Base-by-base conservation (phyloP, 2,329 filamentous ascomycete species). In the Lizonia empirigonia region DNA sequence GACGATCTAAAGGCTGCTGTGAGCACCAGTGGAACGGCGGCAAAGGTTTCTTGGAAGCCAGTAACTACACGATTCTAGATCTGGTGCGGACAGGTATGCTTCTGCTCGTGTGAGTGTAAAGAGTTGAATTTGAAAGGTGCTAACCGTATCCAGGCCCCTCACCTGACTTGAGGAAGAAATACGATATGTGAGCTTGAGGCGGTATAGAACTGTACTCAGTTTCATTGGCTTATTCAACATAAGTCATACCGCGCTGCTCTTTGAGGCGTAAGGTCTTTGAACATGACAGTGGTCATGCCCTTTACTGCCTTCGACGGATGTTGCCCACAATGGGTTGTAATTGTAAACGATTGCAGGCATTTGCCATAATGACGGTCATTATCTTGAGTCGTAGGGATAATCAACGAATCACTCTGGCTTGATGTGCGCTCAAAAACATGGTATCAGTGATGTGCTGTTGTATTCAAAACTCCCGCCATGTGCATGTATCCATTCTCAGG, bases 1-100 rank as follows among this genome's bases (percentile, higher is more conserved):
- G 52, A 62, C 13, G 62, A 64, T 37, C n/a, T 63, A 9, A 15
- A n/a, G 1, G 50, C 44, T 9, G 58, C 62, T 1, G 32, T 58
- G 19, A 4, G 4, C 5, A 1, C 13, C 39, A 44, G 42, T 13
- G 35, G 39, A 18, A 40, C 34, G 7, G 10, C 22, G 15, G 50
- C 44, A 1, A 46, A 27, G 19, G 18, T 37, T 7, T 18, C 30
- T 5, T 52, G 36, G 37, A 9, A 20, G 12, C 42, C 30, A 7
- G 19, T 30, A 7, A 15, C 20, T 44, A 38, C 3, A n/a, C 34
- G 8, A 23, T 12, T n/a, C 16, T n/a, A n/a, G 6, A 8, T 10
- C 34, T 22, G 34, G 34, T 36, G 20, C 16, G 12, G 22, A n/a
- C 19, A 8, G 12, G 6, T 1, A 8, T 18, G 16, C 32, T 19